Percentiles rank a stretch among this genome's conserved stretches.
Evolutionary conservation across 148 eudicot species (phyloP).

Genomic region (Cornus florida): DNA sequence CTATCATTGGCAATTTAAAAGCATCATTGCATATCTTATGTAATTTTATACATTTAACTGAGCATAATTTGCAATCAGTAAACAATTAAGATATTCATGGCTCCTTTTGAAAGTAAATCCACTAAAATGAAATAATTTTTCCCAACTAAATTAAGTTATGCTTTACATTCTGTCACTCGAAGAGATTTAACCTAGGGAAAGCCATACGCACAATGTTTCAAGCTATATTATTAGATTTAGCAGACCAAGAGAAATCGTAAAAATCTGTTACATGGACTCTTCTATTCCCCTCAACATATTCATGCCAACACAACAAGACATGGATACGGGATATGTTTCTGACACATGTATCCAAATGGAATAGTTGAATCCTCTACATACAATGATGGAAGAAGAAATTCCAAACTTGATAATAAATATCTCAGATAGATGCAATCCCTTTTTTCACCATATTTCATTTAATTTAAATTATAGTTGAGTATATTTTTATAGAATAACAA

Average conservation of each 20-base stretch:
- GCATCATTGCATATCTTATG: background rate
- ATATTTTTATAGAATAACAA: too few relatives aligned
- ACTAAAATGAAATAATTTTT: background rate
- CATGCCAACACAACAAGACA: too few relatives aligned
- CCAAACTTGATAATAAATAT: too few relatives aligned
- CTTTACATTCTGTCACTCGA: background rate
- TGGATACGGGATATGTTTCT: too few relatives aligned
- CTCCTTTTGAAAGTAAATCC: background rate
- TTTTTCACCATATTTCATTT: too few relatives aligned
- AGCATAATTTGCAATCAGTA: background rate
- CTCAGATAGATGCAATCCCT: too few relatives aligned
- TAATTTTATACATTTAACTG: background rate
- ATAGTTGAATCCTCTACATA: too few relatives aligned
- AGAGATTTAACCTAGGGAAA: background rate
- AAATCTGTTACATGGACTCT: too few relatives aligned
- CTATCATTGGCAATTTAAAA: background rate
- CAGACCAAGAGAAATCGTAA: background rate
- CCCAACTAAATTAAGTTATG: background rate
- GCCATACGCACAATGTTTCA: background rate
- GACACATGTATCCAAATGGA: too few relatives aligned
- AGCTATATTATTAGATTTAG: background rate
- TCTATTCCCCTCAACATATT: too few relatives aligned
- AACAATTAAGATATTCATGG: background rate
- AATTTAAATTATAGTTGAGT: too few relatives aligned
- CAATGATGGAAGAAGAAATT: too few relatives aligned